Conservation (phyloP, 83 land plant genomes). For the Isoetes engelmannii region DNA sequence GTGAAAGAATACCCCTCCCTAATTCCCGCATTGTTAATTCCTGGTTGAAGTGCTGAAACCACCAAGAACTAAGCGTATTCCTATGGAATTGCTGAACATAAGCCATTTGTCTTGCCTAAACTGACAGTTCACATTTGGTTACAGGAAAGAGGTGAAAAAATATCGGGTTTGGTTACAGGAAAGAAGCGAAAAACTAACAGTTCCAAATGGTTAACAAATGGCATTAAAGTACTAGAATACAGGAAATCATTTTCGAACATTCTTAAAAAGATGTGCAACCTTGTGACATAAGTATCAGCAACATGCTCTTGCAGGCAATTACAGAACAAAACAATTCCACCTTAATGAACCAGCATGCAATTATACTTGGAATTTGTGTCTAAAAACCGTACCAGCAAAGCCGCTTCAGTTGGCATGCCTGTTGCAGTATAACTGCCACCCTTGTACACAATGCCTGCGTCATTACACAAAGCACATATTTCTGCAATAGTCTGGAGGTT, state of each 20-base stretch:
- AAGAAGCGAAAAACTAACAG: too few relatives aligned
- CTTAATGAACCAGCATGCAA: neutral
- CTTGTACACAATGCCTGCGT: conserved; percentile 30
- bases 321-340: neutral
- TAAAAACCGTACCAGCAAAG: conserved; percentile 22
- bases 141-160: too few relatives aligned
- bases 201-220: too few relatives aligned
- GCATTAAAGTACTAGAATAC: too few relatives aligned
- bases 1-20: too few relatives aligned
- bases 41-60: too few relatives aligned
- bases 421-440: conserved; percentile 20
- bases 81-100: too few relatives aligned
- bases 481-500: conserved; percentile 28
- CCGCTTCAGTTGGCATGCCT: conserved; percentile 44
- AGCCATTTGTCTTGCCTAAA: too few relatives aligned
- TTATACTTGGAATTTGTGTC: neutral
- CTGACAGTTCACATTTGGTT: too few relatives aligned
- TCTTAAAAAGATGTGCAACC: neutral
- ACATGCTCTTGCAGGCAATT: neutral
- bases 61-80: too few relatives aligned
- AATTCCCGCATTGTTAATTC: too few relatives aligned
- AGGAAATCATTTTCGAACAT: neutral
- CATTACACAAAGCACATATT: conserved; percentile 34
- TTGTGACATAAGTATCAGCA: neutral
- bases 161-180: too few relatives aligned